A percentile compares a stretch with the other conserved stretches of the same genome.
These are phyloP conservation scores for Microbotryum lychnidis-dioicae DNA, from an alignment of 1,284 basidiomycete genomes.

Conservation along the genomic window DNA sequence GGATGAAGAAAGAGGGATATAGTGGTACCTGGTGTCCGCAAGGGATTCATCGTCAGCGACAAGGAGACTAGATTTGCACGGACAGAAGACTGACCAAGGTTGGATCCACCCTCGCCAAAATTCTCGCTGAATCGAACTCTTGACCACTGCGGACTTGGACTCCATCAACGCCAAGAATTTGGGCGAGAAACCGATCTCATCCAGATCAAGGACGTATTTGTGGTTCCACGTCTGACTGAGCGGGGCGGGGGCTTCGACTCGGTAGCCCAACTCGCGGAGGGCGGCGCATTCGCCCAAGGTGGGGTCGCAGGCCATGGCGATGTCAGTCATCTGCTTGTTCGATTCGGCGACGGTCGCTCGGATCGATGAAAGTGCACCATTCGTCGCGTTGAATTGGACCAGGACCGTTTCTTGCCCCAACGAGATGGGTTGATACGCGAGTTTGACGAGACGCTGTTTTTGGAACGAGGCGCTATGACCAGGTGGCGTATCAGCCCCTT, in stretches of 20 bases:
- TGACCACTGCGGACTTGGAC: conserved; percentile 76
- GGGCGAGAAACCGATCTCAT: conserved; percentile 91
- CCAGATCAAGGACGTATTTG: conserved; percentile 84
- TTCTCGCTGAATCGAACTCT: conserved; percentile 80
- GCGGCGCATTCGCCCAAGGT: conserved; percentile 68
- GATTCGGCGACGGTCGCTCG: conserved; percentile 49
- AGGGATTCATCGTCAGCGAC: neutral
- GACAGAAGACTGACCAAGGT: conserved; percentile 40
- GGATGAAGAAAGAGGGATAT: conserved; percentile 73
- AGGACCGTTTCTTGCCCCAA: conserved; percentile 49
- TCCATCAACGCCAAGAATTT: conserved; percentile 78
- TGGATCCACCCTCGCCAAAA: conserved; percentile 54
- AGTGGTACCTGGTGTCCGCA: conserved; percentile 68
- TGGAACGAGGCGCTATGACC: conserved; percentile 79
- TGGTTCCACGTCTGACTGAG: conserved; percentile 82
- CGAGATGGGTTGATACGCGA: conserved; percentile 24
- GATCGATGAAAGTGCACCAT: conserved; percentile 31
- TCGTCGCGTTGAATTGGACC: conserved; percentile 42
- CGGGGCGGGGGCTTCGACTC: conserved; percentile 50
- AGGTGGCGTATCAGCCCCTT: conserved; percentile 76
- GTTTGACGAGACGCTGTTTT: conserved; percentile 59
- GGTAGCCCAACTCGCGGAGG: conserved; percentile 37
- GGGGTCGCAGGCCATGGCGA: conserved; percentile 54
- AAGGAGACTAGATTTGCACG: neutral
- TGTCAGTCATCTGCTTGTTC: conserved; percentile 77